phyloP scores from a whole-genome alignment of 2,329 filamentous ascomycete species.

The Ophiocordyceps australis region DNA sequence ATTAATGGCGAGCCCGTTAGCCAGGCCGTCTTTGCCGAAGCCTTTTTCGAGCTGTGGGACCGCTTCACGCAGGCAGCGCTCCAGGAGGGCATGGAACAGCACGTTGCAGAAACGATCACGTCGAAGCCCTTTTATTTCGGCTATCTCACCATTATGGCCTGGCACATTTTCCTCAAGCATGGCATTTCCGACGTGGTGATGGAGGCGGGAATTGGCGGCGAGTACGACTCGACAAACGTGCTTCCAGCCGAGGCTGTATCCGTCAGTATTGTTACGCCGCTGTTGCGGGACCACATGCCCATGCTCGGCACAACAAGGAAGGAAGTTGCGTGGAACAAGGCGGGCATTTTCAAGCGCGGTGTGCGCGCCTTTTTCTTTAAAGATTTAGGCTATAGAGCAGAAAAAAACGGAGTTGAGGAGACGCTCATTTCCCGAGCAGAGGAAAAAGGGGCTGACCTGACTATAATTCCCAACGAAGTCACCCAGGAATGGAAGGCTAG shows the following conservation, averaged over 20 bases:
- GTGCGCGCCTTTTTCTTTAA: conserved; percentile 18
- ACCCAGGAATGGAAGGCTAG: conserved; percentile 23
- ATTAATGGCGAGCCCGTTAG: conserved; percentile 57
- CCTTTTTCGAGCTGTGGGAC: conserved; percentile 80
- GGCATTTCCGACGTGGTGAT: conserved; percentile 65
- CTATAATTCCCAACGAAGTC: conserved; percentile 20
- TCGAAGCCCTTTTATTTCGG: conserved; percentile 86
- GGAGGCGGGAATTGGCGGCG: conserved; percentile 87
- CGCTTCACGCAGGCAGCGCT: conserved; percentile 21
- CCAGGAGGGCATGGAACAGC: conserved; percentile 12
- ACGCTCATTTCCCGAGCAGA: conserved; percentile 41
- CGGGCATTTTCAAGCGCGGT: conserved; percentile 61
- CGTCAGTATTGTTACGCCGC: conserved; percentile 55
- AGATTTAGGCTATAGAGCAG: conserved; percentile 12
- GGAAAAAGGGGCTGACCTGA: conserved; percentile 30
- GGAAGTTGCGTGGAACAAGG: conserved; percentile 82
- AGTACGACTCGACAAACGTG: conserved; percentile 86
- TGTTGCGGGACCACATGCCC: conserved; percentile 72
- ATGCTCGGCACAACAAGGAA: conserved; percentile 66
- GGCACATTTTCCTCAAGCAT: conserved; percentile 65
- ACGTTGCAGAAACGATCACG: conserved; percentile 30
- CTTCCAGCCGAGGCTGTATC: conserved; percentile 43
- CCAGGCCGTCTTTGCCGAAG: conserved; percentile 49
- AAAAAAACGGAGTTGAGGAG: too few relatives aligned
- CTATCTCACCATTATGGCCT: conserved; percentile 73